A percentile compares a stretch with the other conserved stretches of the same genome.
Conservation (phyloP, 2,329 filamentous ascomycete species). For the Macrophomina phaseolina region DNA sequence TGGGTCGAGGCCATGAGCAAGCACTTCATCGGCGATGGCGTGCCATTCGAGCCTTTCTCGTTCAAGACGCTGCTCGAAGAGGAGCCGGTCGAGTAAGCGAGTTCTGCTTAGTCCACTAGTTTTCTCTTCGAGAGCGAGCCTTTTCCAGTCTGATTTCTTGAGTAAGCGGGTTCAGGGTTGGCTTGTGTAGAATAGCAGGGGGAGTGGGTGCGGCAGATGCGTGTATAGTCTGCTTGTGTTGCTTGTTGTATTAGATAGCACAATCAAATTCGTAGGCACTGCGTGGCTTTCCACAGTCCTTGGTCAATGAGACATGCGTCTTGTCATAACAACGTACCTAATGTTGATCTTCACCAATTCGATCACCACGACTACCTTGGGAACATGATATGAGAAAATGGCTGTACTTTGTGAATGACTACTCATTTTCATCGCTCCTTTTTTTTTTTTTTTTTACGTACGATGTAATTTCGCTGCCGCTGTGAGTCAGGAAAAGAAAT, state of each 20-base stretch:
- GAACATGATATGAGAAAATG: too few relatives aligned
- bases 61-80: constrained; percentile 86
- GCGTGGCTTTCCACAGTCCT: not conserved
- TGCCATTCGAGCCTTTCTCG: constrained; percentile 87
- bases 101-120: not conserved
- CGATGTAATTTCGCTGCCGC: too few relatives aligned
- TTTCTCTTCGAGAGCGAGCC: not conserved
- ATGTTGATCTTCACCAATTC: too few relatives aligned
- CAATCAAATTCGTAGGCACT: constrained; percentile 8
- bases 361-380: too few relatives aligned
- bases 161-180: not conserved
- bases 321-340: too few relatives aligned
- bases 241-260: constrained; percentile 13
- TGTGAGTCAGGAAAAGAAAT: too few relatives aligned
- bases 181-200: not conserved
- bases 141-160: too few relatives aligned
- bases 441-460: too few relatives aligned
- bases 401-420: too few relatives aligned
- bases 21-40: constrained; percentile 88
- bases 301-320: too few relatives aligned
- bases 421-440: too few relatives aligned
- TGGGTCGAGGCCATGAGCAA: constrained; percentile 99
- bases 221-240: constrained; percentile 7
- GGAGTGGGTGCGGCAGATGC: not conserved
- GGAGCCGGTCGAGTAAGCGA: constrained; percentile 56